Evolutionary conservation across 257 asterid genomes (phyloP).

Genomic region (Salvia hispanica): DNA sequence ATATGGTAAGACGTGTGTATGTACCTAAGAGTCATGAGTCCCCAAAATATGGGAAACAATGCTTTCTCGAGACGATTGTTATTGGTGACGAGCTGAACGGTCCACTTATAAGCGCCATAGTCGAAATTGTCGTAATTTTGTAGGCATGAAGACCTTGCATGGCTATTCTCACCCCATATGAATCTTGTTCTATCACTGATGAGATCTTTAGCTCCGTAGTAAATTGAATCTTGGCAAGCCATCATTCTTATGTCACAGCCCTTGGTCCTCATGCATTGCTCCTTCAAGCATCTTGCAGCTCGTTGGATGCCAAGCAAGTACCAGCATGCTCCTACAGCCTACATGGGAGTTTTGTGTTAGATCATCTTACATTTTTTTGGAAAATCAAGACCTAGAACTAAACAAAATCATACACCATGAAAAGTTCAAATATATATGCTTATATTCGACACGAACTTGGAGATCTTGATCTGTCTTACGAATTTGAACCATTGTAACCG

Average conservation of each 20-base stretch:
- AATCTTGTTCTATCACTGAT: slow-evolving; percentile 51
- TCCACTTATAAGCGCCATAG: slow-evolving; percentile 95
- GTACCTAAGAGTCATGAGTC: slow-evolving; percentile 96
- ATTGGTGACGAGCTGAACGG: slow-evolving; percentile 82
- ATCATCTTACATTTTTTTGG: too few relatives aligned
- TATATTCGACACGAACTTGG: too few relatives aligned
- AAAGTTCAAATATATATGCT: too few relatives aligned
- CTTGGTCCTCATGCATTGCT: slow-evolving; percentile 44
- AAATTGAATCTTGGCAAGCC: slow-evolving; percentile 58
- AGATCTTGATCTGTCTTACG: too few relatives aligned
- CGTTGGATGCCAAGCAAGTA: slow-evolving; percentile 76
- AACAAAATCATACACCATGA: too few relatives aligned
- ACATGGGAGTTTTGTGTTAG: too few relatives aligned
- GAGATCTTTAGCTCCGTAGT: slow-evolving; percentile 53
- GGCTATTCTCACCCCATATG: slow-evolving; percentile 59
- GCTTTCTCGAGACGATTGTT: slow-evolving; percentile 82
- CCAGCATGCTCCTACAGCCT: slow-evolving; percentile 92
- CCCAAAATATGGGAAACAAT: slow-evolving; percentile 88
- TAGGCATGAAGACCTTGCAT: slow-evolving; percentile 61
- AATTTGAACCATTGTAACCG: too few relatives aligned
- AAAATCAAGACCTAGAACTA: too few relatives aligned
- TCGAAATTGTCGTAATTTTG: slow-evolving; percentile 53
- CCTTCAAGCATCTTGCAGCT: slow-evolving; percentile 63
- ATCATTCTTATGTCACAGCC: slow-evolving; percentile 44
- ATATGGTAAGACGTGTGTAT: too few relatives aligned